phyloP scores from a whole-genome alignment of 495 filamentous ascomycete genomes.

The Neurospora pannonica region DNA sequence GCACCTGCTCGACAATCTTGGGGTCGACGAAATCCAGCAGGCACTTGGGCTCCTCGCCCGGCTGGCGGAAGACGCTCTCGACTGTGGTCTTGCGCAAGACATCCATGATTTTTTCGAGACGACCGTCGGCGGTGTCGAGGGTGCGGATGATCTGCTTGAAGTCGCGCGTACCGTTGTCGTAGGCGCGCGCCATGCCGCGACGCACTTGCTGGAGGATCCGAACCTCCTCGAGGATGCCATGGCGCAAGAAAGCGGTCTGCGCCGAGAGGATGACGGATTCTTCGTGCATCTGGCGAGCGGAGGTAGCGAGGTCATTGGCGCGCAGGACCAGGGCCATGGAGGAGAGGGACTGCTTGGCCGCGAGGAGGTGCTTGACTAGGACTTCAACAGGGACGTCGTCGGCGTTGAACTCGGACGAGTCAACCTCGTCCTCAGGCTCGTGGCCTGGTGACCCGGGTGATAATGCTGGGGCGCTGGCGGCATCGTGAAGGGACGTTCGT shows the following conservation, averaged over 20 bases:
- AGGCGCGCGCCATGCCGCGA: conserved; percentile 43
- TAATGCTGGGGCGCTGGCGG: conserved; percentile 3
- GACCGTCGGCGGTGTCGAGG: conserved; percentile 64
- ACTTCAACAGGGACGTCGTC: conserved; percentile 51
- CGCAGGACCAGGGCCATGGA: conserved; percentile 76
- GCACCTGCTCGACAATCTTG: conserved; percentile 59
- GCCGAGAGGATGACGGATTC: conserved; percentile 70
- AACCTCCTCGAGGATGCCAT: conserved; percentile 63
- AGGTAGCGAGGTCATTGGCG: conserved; percentile 76
- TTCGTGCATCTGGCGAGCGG: conserved; percentile 66
- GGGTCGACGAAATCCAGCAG: conserved; percentile 90
- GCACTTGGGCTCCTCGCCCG: conserved; percentile 54
- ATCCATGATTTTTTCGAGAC: conserved; percentile 62
- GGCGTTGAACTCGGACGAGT: conserved; percentile 13
- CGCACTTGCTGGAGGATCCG: conserved; percentile 59
- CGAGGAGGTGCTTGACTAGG: conserved; percentile 72
- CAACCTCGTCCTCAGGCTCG: conserved; percentile 5
- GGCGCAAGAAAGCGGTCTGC: conserved; percentile 65
- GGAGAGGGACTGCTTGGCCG: conserved; percentile 84
- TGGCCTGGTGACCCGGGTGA: conserved; percentile 1
- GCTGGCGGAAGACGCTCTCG: conserved; percentile 61
- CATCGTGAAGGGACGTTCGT: not conserved
- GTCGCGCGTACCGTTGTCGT: conserved; percentile 37
- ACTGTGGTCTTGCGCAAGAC: conserved; percentile 62
- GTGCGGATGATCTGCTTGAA: conserved; percentile 52